phyloP scores from a whole-genome alignment of 176 grass and related monocot species.

The Musa troglodytarum region DNA sequence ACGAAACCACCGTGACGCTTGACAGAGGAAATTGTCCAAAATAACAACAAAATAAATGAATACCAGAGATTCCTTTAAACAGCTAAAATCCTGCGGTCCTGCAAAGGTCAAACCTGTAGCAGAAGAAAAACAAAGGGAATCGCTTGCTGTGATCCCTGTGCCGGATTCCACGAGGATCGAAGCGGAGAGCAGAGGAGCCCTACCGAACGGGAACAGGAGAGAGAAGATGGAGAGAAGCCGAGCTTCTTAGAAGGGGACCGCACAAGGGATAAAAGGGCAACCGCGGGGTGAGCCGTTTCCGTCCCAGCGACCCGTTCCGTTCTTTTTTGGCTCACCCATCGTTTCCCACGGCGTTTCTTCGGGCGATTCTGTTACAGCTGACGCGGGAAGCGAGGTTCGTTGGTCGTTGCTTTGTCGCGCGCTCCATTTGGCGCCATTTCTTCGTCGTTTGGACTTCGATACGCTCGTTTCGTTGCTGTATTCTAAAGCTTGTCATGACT shows the following conservation, averaged over 20 bases:
- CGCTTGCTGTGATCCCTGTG: background rate
- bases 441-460: background rate
- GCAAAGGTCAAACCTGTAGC: background rate
- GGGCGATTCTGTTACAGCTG: background rate
- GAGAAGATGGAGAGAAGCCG: background rate
- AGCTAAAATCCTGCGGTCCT: no score
- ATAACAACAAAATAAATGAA: no score
- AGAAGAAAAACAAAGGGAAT: background rate
- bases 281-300: no score
- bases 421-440: background rate
- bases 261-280: background rate
- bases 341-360: background rate
- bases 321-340: background rate
- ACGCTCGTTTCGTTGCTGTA: background rate
- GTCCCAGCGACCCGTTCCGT: no score
- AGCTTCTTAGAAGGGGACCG: background rate
- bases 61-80: no score
- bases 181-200: no score
- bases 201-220: no score
- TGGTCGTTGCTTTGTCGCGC: background rate
- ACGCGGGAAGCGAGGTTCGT: background rate
- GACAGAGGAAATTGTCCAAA: background rate
- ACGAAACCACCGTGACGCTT: background rate
- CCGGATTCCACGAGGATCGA: no score
- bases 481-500: no score